Conservation (phyloP, 805 yeast species). For the Debaryomyces maramus region DNA sequence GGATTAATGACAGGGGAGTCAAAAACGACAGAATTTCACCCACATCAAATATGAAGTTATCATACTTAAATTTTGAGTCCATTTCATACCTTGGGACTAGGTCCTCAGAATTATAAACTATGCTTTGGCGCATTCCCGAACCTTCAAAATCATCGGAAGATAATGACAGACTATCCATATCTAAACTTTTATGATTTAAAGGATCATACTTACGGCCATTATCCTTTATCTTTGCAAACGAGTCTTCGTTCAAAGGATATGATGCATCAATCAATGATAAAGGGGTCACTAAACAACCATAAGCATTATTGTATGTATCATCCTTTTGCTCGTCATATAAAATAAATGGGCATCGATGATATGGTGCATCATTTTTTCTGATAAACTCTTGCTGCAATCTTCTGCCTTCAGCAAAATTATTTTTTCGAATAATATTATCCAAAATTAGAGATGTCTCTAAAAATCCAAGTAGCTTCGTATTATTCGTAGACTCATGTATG, state of each 20-base stretch:
- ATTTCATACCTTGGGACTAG: slow-evolving; percentile 29
- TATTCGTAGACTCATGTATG: slow-evolving; percentile 14
- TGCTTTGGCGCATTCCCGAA: slow-evolving; percentile 19
- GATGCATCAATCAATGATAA: slow-evolving; percentile 64
- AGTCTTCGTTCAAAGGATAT: slow-evolving; percentile 52
- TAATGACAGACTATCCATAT: neutral
- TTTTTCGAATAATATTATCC: slow-evolving; percentile 59
- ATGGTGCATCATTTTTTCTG: slow-evolving; percentile 74
- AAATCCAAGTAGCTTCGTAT: slow-evolving; percentile 30
- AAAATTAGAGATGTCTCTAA: slow-evolving; percentile 58
- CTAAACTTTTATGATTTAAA: neutral
- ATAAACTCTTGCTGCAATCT: slow-evolving; percentile 65
- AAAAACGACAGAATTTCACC: slow-evolving; percentile 49
- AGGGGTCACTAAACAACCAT: slow-evolving; percentile 57
- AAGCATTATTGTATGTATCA: slow-evolving; percentile 45
- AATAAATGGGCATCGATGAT: slow-evolving; percentile 75
- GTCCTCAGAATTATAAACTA: slow-evolving; percentile 29
- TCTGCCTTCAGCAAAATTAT: slow-evolving; percentile 46
- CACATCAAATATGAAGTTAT: slow-evolving; percentile 54
- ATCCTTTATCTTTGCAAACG: neutral
- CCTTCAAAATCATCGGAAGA: neutral
- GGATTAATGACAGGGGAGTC: slow-evolving; percentile 45
- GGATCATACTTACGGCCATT: neutral
- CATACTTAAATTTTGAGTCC: slow-evolving; percentile 48
- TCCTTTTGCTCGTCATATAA: slow-evolving; percentile 52